Evolutionary conservation across 2,329 filamentous ascomycete species (phyloP).

Genomic region (Alternaria longipes): DNA sequence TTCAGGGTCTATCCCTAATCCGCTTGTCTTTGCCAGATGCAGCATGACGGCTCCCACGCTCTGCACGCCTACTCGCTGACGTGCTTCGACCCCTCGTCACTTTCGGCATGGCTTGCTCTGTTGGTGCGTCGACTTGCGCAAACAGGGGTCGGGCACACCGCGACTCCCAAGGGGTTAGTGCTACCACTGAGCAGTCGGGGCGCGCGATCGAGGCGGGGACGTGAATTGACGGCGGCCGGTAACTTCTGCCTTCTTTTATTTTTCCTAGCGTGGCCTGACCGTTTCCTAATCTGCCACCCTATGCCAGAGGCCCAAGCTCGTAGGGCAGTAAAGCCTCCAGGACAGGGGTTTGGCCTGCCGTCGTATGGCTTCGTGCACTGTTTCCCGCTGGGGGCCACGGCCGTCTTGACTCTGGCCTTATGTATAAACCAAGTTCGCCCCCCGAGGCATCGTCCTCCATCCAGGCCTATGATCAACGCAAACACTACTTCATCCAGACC

Average conservation of each 20-base stretch:
- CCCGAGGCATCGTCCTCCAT: slow-evolving; percentile 35
- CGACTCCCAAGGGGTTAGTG: slow-evolving; percentile 40
- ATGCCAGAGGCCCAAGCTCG: slow-evolving; percentile 43
- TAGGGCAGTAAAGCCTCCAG: slow-evolving; percentile 40
- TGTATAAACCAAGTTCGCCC: slow-evolving; percentile 53
- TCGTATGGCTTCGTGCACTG: slow-evolving; percentile 43
- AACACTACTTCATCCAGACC: slow-evolving; percentile 32
- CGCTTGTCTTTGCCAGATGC: slow-evolving; percentile 43
- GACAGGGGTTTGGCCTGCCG: slow-evolving; percentile 42
- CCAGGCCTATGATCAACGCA: slow-evolving; percentile 49
- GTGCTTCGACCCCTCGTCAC: slow-evolving; percentile 25
- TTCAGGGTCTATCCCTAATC: slow-evolving; percentile 33
- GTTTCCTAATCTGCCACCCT: slow-evolving; percentile 45
- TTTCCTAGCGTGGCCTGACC: slow-evolving; percentile 51
- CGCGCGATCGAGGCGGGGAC: slow-evolving; percentile 52
- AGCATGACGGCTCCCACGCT: slow-evolving; percentile 31
- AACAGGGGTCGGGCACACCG: slow-evolving; percentile 47
- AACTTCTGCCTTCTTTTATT: slow-evolving; percentile 43
- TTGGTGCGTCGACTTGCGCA: slow-evolving; percentile 32
- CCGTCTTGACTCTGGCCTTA: slow-evolving; percentile 36
- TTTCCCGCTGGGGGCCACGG: slow-evolving; percentile 42
- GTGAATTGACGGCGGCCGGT: slow-evolving; percentile 40
- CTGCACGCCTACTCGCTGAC: slow-evolving; percentile 34
- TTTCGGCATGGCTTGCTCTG: slow-evolving; percentile 33
- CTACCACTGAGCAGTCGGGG: slow-evolving; percentile 47